These are phyloP conservation scores for Trichoderma sp. DNA, from an alignment of 2,329 filamentous ascomycete species.

Conservation along the genomic window DNA sequence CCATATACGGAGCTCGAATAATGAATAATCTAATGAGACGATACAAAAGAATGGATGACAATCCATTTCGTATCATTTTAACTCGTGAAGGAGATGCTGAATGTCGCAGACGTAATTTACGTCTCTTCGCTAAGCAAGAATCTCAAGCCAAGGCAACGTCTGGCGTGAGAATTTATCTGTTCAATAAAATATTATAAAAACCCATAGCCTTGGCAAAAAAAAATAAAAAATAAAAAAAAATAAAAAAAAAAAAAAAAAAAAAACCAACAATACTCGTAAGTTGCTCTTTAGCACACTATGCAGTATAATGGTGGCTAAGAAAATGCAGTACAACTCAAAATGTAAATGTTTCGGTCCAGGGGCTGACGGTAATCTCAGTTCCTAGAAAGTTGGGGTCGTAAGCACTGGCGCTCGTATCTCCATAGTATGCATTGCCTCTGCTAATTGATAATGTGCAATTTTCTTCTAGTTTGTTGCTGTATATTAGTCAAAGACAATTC, in stretches of 20 bases:
- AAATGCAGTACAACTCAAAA: not conserved
- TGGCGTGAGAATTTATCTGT: not conserved
- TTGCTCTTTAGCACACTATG: not conserved
- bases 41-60: not conserved
- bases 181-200: no score
- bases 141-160: not conserved
- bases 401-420: not conserved
- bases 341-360: not conserved
- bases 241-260: no score
- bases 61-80: not conserved
- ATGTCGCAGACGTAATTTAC: not conserved
- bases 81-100: not conserved
- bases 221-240: no score
- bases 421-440: not conserved
- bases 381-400: not conserved
- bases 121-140: no score
- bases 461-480: not conserved
- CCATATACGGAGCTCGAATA: not conserved
- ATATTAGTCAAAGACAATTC: not conserved
- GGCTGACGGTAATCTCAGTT: not conserved
- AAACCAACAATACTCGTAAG: not conserved
- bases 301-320: not conserved
- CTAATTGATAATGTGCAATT: not conserved
- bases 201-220: no score
- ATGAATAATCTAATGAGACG: not conserved